Evolutionary conservation across 495 filamentous ascomycete species (phyloP).

Genomic region (Lentithecium fluviatile): DNA sequence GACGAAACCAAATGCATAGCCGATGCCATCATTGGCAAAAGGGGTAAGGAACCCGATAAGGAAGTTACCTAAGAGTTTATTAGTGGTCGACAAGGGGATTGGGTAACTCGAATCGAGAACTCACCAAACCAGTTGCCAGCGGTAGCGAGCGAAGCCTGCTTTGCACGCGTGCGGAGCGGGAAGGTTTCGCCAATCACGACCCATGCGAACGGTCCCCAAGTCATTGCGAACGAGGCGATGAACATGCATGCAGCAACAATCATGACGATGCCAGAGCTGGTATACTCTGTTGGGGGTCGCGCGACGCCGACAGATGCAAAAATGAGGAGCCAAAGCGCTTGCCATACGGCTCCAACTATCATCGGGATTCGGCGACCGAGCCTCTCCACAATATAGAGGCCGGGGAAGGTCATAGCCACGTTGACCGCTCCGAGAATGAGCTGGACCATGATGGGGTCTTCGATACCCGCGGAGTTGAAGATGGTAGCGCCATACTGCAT

Average conservation of each 20-base stretch:
- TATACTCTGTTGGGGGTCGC: constrained; percentile 18
- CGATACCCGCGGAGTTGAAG: constrained; percentile 67
- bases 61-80: too few relatives aligned
- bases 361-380: constrained; percentile 67
- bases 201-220: constrained; percentile 61
- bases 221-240: constrained; percentile 52
- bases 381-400: constrained; percentile 70
- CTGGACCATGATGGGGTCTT: constrained; percentile 66
- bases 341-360: constrained; percentile 65
- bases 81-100: background rate
- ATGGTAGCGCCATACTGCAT: constrained; percentile 65
- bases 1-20: constrained; percentile 72
- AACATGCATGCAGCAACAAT: constrained; percentile 49
- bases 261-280: constrained; percentile 24
- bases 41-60: background rate
- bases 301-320: constrained; percentile 64
- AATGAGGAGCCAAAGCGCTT: constrained; percentile 70
- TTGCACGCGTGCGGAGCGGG: constrained; percentile 75
- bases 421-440: constrained; percentile 77
- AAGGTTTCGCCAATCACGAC: constrained; percentile 84
- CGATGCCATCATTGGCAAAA: constrained; percentile 53
- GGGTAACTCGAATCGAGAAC: constrained; percentile 26
- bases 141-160: constrained; percentile 73
- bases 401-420: constrained; percentile 68
- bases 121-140: constrained; percentile 88